Base-by-base conservation (phyloP, 1,139 yeast species). In the Candida labiduridarum region DNA sequence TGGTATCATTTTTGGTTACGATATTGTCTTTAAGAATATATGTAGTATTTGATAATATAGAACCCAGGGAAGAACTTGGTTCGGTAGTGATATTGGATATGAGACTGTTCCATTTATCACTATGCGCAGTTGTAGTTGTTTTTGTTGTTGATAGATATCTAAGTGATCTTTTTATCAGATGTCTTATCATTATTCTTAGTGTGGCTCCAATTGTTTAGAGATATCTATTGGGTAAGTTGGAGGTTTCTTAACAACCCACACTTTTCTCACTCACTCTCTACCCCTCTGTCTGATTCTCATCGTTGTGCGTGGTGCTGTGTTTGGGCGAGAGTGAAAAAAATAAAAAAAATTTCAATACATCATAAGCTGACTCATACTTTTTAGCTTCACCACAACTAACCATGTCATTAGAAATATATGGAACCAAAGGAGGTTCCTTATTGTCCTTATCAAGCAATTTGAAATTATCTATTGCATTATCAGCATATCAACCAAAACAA, bases 21-120 rank as follows among this genome's bases (percentile, higher is more conserved):
- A 91, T 85, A 63, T 90, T 91, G 65, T 92, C 98, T 61, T 94
- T 94, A 29, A 59, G 65, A 4, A 65, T 51, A 47, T 56, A 65
- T 1, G 54, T 56, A 9, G 58, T 54, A 18, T 55, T 59, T n/a
- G 48, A 36, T 16, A 56, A 42, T 22, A 25, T 27, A 2, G 29
- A 25, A 7, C 29, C 52, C 51, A 11, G 39, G 18, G 3, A 15
- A 16, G 14, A 30, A 25, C 10, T 14, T 16, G 51, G 53, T 11
- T 41, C 52, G 18, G 45, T 41, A 15, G 19, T 34, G 1, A 22
- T 5, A 12, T 41, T 19, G 18, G 50, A 41, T 7, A 53, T 46
- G n/a, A 54, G 30, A 45, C 54, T 44, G 40, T 56, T 55, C 49
- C 43, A 53, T 30, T 30, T 31, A 39, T 50, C 50, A 25, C 10